Percentiles rank a stretch among this genome's conserved stretches.
Conservation (phyloP, 768 basidiomycete species). For the Collybia nuda region DNA sequence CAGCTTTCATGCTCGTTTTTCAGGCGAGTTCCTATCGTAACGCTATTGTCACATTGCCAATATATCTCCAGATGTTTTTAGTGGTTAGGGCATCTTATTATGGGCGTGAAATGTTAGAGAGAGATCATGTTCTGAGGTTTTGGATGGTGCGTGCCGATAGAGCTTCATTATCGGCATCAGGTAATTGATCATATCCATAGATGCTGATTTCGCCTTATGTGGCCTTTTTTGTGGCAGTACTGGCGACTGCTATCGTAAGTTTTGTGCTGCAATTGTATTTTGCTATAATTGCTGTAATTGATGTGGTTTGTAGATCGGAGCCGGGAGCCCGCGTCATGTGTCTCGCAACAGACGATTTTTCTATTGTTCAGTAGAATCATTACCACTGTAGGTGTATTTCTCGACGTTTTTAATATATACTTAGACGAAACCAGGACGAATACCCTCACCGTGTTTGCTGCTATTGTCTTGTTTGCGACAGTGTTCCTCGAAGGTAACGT, state of each 20-base stretch:
- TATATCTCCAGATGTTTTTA: conserved; percentile 39
- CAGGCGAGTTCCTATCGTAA: conserved; percentile 26
- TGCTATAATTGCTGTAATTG: too few species aligned
- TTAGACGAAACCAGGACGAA: conserved; percentile 30
- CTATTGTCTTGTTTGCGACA: conserved; percentile 36
- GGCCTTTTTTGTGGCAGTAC: conserved; percentile 32
- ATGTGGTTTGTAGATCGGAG: conserved; percentile 31
- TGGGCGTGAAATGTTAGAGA: conserved; percentile 27
- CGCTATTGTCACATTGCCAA: too few species aligned
- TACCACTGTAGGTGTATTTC: conserved; percentile 30
- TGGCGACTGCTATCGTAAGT: conserved; percentile 41
- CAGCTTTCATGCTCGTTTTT: conserved; percentile 40
- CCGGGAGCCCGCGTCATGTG: conserved; percentile 29
- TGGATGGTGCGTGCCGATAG: conserved; percentile 33
- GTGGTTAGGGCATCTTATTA: conserved; percentile 35
- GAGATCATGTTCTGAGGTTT: conserved; percentile 29
- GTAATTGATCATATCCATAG: conserved; percentile 18
- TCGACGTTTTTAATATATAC: neutral
- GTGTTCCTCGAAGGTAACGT: conserved; percentile 37
- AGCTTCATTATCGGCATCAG: neutral
- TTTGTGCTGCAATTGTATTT: too few species aligned
- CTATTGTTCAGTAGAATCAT: conserved; percentile 45
- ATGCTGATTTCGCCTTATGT: conserved; percentile 43
- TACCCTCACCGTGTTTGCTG: conserved; percentile 37
- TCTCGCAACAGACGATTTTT: conserved; percentile 51